These are phyloP conservation scores for Colletotrichum agaves DNA, from an alignment of 2,329 filamentous ascomycete genomes.

Conservation along the genomic window DNA sequence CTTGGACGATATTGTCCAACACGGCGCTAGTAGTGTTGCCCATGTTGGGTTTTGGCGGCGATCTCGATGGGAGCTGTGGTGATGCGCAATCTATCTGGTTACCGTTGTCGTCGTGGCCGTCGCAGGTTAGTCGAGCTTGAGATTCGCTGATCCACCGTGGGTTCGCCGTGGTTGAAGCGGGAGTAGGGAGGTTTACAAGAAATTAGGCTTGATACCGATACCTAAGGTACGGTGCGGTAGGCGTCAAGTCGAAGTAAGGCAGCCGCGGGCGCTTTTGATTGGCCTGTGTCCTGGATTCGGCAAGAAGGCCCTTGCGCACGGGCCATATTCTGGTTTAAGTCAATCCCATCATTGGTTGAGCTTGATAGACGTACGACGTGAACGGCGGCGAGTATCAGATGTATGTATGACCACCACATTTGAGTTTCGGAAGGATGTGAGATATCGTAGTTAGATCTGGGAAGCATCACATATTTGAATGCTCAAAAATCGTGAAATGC, in stretches of 20 bases:
- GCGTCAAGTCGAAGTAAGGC: constrained; percentile 20
- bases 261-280: constrained; percentile 24
- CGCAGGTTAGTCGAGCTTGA: constrained; percentile 25
- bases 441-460: neutral
- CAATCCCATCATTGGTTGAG: constrained; percentile 7
- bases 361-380: constrained; percentile 21
- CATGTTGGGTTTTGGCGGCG: constrained; percentile 56
- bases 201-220: constrained; percentile 11
- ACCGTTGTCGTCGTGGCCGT: constrained; percentile 2
- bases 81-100: neutral
- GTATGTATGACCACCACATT: constrained; percentile 24
- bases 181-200: constrained; percentile 22
- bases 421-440: constrained; percentile 25
- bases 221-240: constrained; percentile 13
- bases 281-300: constrained; percentile 17
- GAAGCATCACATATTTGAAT: neutral
- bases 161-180: constrained; percentile 14
- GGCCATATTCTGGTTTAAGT: constrained; percentile 19
- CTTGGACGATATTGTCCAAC: constrained; percentile 95
- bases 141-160: constrained; percentile 28
- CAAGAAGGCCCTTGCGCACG: constrained; percentile 10
- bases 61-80: constrained; percentile 16
- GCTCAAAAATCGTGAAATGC: neutral
- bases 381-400: constrained; percentile 26
- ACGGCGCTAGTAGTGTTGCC: constrained; percentile 78